A percentile compares a stretch with the other conserved stretches of the same genome.
phyloP scores from a whole-genome alignment of 139 green algal genomes.

The Picochlorum sp. region DNA sequence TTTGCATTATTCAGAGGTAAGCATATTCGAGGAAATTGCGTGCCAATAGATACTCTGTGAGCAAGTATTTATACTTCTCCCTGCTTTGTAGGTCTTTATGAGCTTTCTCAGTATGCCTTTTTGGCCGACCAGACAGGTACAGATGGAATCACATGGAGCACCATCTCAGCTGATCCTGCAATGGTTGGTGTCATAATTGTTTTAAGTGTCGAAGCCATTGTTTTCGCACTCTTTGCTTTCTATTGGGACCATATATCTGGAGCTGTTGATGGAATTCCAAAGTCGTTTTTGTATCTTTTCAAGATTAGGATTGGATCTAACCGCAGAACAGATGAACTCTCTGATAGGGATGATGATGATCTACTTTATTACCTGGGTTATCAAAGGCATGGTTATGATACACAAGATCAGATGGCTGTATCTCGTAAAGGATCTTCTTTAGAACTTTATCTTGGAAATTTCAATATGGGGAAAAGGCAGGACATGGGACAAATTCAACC shows the following conservation, averaged over 20 bases:
- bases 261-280: slow-evolving; percentile 18
- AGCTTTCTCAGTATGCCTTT: slow-evolving; percentile 57
- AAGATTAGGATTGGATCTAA: too few relatives aligned
- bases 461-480: too few relatives aligned
- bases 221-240: slow-evolving; percentile 5
- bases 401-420: too few relatives aligned
- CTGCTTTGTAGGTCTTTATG: slow-evolving; percentile 29
- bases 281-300: slow-evolving; percentile 28
- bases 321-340: too few relatives aligned
- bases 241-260: slow-evolving; percentile 21
- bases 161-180: slow-evolving; percentile 31
- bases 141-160: slow-evolving; percentile 35
- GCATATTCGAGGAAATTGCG: not conserved
- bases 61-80: too few relatives aligned
- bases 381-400: too few relatives aligned
- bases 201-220: slow-evolving; percentile 22
- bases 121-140: slow-evolving; percentile 40
- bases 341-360: too few relatives aligned
- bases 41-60: too few relatives aligned
- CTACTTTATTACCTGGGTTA: too few relatives aligned
- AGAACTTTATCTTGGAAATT: too few relatives aligned
- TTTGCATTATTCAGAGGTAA: slow-evolving; percentile 45
- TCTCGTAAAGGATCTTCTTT: too few relatives aligned
- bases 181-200: slow-evolving; percentile 29
- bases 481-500: too few relatives aligned